Conservation (phyloP, 192 early-diverging fungal genomes). For the Dispira simplex region DNA sequence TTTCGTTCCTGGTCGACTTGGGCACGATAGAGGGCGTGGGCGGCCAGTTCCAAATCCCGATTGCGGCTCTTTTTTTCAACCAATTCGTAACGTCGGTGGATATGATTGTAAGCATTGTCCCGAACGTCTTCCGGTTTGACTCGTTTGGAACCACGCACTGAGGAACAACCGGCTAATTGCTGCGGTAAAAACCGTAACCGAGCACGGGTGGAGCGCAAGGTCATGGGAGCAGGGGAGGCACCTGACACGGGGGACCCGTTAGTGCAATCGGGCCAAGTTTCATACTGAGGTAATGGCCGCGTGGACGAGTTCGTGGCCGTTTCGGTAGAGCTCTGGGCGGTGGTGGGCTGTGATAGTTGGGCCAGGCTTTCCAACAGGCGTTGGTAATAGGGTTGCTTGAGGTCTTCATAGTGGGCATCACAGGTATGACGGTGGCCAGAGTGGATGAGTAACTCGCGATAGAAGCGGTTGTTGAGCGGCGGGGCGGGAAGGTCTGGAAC, state of each 20-base stretch:
- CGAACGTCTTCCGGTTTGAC: neutral
- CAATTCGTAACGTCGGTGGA: slow-evolving; percentile 2
- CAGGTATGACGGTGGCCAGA: neutral
- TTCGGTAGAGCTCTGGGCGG: neutral
- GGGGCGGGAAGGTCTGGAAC: no score
- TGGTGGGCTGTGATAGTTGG: neutral
- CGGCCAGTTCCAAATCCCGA: slow-evolving; percentile 9
- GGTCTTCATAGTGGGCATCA: neutral
- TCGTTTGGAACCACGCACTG: neutral
- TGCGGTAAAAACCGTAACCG: neutral
- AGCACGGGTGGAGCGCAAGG: neutral
- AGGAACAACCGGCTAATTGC: neutral
- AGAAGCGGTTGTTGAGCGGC: neutral
- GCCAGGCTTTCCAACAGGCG: neutral
- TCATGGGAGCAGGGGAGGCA: neutral
- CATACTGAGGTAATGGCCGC: neutral
- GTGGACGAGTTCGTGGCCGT: neutral
- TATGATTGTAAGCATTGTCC: neutral
- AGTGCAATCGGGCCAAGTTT: neutral
- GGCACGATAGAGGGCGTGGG: neutral
- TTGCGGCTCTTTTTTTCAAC: slow-evolving; percentile 5
- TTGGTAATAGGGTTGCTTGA: neutral
- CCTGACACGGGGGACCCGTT: neutral
- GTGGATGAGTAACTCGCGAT: slow-evolving; percentile 1
- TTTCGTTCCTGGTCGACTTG: neutral